phyloP scores from a whole-genome alignment of 208 protist genomes.

The Angomonas deanei region DNA sequence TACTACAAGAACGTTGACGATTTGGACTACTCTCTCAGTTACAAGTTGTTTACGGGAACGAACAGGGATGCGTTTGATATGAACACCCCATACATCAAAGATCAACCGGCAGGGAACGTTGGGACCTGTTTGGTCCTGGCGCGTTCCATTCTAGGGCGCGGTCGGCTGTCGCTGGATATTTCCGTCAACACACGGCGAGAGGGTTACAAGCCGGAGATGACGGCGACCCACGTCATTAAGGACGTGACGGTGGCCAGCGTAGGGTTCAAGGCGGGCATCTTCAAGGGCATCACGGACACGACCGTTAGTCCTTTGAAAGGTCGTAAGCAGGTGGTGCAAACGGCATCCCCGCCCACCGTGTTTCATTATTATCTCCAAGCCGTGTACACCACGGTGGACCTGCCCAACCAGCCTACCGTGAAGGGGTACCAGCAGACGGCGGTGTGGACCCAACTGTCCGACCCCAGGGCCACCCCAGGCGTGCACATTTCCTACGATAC shows the following conservation, averaged over 20 bases:
- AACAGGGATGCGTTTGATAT: too few species aligned
- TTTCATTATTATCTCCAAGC: slow-evolving; percentile 25
- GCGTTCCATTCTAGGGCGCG: neutral
- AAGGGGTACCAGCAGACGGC: slow-evolving; percentile 21
- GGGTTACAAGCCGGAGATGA: neutral
- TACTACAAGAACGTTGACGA: neutral
- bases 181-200: neutral
- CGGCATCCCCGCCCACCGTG: neutral
- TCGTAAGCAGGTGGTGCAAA: neutral
- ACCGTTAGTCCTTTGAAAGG: neutral
- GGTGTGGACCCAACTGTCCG: slow-evolving; percentile 10
- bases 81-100: too few species aligned
- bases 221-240: neutral
- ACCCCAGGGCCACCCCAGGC: slow-evolving; percentile 5
- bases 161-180: neutral
- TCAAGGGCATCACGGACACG: neutral
- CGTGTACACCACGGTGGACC: slow-evolving; percentile 22
- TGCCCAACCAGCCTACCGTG: slow-evolving; percentile 12
- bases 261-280: neutral
- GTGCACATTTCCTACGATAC: slow-evolving; percentile 22
- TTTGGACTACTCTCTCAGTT: neutral
- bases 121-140: neutral
- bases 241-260: neutral
- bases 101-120: too few species aligned
- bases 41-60: neutral